These are phyloP conservation scores for Carallia pectinifolia DNA, from an alignment of 345 rosid species.

Conservation along the genomic window DNA sequence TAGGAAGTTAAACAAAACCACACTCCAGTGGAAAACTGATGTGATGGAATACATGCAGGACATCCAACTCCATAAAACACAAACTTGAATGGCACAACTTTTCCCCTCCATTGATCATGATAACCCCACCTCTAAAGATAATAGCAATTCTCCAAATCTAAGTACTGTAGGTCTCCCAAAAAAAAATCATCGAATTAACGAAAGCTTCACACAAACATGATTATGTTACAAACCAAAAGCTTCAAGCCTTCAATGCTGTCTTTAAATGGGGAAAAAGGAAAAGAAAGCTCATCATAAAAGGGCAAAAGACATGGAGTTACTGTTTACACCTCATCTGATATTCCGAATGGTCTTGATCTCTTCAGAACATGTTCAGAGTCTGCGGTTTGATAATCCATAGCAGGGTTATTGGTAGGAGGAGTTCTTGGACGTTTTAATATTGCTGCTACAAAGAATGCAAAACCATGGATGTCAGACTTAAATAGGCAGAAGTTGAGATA, in stretches of 20 bases:
- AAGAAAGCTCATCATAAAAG: background rate
- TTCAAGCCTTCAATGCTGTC: too few species aligned
- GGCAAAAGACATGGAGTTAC: constrained; percentile 4
- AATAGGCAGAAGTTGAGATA: background rate
- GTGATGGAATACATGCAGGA: too few species aligned
- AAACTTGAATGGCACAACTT: too few species aligned
- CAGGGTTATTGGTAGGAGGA: constrained; percentile 50
- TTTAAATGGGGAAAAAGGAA: background rate
- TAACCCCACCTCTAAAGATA: too few species aligned
- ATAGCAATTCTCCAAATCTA: too few species aligned
- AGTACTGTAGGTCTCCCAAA: too few species aligned
- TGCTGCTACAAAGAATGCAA: constrained; percentile 36
- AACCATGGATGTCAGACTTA: too few species aligned
- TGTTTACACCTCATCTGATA: constrained; percentile 61
- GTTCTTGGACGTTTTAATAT: constrained; percentile 72
- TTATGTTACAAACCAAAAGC: background rate
- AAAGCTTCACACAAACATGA: background rate
- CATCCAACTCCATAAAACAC: too few species aligned
- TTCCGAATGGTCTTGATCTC: constrained; percentile 71
- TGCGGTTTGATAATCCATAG: constrained; percentile 75
- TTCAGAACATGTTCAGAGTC: constrained; percentile 70
- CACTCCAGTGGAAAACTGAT: too few species aligned
- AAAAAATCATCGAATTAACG: background rate
- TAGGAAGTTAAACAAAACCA: background rate
- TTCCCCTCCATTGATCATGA: too few species aligned